Percentiles rank a stretch among this genome's conserved stretches.
These are phyloP conservation scores for Botrytis paeoniae DNA, from an alignment of 2,329 filamentous ascomycete species.

Conservation along the genomic window DNA sequence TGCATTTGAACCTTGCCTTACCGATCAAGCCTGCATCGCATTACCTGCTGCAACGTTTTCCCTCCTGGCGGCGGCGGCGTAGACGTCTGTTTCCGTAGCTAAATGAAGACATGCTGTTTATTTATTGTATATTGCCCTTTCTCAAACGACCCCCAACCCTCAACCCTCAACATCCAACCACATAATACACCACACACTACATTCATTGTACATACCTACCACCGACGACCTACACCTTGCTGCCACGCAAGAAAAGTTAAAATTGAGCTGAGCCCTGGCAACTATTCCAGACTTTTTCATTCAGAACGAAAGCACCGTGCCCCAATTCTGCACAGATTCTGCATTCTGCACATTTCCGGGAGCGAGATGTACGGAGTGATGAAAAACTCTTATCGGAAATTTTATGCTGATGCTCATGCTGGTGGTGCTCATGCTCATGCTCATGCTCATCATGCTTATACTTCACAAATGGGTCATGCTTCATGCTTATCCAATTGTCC, in stretches of 20 bases:
- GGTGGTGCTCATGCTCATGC: neutral
- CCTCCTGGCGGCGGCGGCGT: slow-evolving; percentile 17
- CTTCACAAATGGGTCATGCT: neutral
- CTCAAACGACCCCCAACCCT: neutral
- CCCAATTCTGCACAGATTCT: neutral
- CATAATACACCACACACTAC: neutral
- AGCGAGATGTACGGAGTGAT: neutral
- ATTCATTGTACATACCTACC: neutral
- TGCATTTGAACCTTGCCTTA: slow-evolving; percentile 18
- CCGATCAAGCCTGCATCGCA: slow-evolving; percentile 19
- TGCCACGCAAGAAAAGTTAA: slow-evolving; percentile 5
- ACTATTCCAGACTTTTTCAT: slow-evolving; percentile 7
- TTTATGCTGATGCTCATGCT: neutral
- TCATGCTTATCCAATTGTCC: slow-evolving; percentile 14
- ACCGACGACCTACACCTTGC: neutral
- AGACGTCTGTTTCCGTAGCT: neutral
- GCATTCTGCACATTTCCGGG: neutral
- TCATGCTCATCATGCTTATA: neutral
- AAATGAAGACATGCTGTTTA: neutral
- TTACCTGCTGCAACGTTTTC: slow-evolving; percentile 19
- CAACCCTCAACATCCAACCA: neutral
- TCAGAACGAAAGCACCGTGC: neutral
- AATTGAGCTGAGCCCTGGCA: neutral
- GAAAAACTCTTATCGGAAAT: neutral
- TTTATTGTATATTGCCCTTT: neutral